These are phyloP conservation scores for Biancaea sappan DNA, from an alignment of 306 rosid genomes.

Conservation along the genomic window DNA sequence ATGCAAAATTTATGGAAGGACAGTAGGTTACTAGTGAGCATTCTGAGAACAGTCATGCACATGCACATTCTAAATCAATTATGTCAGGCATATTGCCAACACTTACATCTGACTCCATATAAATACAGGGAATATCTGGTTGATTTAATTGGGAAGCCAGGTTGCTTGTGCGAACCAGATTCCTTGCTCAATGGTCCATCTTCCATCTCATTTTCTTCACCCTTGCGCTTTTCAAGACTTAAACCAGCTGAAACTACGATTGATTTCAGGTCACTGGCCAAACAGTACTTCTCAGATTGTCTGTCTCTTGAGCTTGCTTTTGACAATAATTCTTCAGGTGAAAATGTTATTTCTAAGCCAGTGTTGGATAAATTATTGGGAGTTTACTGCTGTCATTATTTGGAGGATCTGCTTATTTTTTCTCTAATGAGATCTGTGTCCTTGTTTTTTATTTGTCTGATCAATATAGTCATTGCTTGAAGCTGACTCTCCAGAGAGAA, in stretches of 20 bases:
- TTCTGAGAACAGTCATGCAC: neutral
- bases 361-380: constrained; percentile 24
- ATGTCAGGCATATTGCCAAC: neutral
- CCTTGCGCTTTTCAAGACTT: constrained; percentile 71
- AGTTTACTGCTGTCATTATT: constrained; percentile 16
- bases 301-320: constrained; percentile 66
- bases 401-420: constrained; percentile 30
- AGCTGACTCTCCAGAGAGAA: constrained; percentile 23
- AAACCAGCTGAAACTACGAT: constrained; percentile 59
- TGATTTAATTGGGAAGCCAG: constrained; percentile 76
- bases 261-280: constrained; percentile 81
- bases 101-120: constrained; percentile 21
- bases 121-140: constrained; percentile 73
- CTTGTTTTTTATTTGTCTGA: neutral
- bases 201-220: constrained; percentile 80
- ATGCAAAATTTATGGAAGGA: constrained; percentile 16
- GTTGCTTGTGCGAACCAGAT: constrained; percentile 74
- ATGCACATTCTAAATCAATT: neutral
- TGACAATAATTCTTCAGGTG: constrained; percentile 68
- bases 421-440: constrained; percentile 27
- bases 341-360: constrained; percentile 30
- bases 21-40: neutral
- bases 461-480: constrained; percentile 18
- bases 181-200: constrained; percentile 85
- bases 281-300: constrained; percentile 69